phyloP scores from a whole-genome alignment of 371 early-diverging fungal species.

The Apophysomyces variabilis region DNA sequence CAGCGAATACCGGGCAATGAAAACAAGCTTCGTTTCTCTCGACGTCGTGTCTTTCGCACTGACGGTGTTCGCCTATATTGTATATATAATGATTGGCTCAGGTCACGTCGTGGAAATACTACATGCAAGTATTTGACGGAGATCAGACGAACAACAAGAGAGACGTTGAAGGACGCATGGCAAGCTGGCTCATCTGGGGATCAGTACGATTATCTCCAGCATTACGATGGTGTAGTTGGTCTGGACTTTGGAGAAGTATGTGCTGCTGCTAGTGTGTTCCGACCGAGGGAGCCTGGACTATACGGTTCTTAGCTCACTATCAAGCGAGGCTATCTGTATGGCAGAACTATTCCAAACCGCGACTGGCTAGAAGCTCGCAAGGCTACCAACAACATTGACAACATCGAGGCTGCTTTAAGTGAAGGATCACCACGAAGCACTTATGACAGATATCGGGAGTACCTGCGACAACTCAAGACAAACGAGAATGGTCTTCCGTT shows the following conservation, averaged over 20 bases:
- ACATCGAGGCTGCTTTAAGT: too few species aligned
- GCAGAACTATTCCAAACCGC: constrained; percentile 10
- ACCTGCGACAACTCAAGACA: too few species aligned
- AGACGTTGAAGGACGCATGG: too few species aligned
- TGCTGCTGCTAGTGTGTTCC: constrained; percentile 5
- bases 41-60: constrained; percentile 6
- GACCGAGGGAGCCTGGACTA: not conserved
- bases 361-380: constrained; percentile 14
- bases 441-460: too few species aligned
- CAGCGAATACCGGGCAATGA: constrained; percentile 4
- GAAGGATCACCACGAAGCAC: too few species aligned
- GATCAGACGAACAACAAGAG: too few species aligned
- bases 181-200: not conserved
- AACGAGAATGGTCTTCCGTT: too few species aligned
- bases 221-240: constrained; percentile 13
- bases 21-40: constrained; percentile 4
- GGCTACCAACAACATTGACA: not conserved
- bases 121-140: too few species aligned
- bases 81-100: too few species aligned
- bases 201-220: not conserved
- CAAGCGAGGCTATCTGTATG: constrained; percentile 14
- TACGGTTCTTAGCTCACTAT: not conserved
- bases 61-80: constrained; percentile 3
- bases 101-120: too few species aligned
- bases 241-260: constrained; percentile 10